Evolutionary conservation across 2,329 filamentous ascomycete species (phyloP), one percentile per base, ranked within the genome.

Genomic region (Fusarium fracticaudum): DNA sequence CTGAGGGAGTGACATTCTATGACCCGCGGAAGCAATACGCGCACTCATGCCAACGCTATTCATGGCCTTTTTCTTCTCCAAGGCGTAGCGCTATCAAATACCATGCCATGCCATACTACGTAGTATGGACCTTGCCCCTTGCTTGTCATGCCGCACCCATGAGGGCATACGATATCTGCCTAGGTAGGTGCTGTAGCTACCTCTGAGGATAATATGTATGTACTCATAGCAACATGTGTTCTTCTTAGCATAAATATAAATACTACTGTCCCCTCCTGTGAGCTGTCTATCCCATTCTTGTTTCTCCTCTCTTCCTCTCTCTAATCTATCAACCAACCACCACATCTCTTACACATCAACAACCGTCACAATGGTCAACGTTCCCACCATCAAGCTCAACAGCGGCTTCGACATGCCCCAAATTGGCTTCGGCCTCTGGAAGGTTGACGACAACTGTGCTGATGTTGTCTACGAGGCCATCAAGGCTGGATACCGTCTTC

Each of bases 371-470:
- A 82, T 84, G 78, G 82, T 71, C 37, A 73, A 79, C 54, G 75
- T 80, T 33, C 80, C 81, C 58, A 89, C 83, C 68, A 85, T 91
- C 82, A 91, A 91, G 85, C 88, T 92, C 72, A 91, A 85, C 84
- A 90, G 86, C 83, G 90, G 91, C 83, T 80, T 88, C 77, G 86
- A 92, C 78, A 94, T 94, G 92, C 92, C 92, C 79, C 89, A 92
- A 81, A 91, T 94, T 75, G 92, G 92, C 83, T 93, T 93, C 81
- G 92, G 92, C 68, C 88, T 96, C 76, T 96, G 94, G 94, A 96
- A 96, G 86, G 92, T 96, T 74, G 90, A 90, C 82, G 93, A 92
- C 76, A 91, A 90, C 63, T 91, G 89, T 80, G 91, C 93, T 78
- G 93, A 96, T 78, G 90, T 89, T 69, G 91, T 96, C 76, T 96